Conservation (phyloP, 345 rosid species). For the Sonneratia alba region DNA sequence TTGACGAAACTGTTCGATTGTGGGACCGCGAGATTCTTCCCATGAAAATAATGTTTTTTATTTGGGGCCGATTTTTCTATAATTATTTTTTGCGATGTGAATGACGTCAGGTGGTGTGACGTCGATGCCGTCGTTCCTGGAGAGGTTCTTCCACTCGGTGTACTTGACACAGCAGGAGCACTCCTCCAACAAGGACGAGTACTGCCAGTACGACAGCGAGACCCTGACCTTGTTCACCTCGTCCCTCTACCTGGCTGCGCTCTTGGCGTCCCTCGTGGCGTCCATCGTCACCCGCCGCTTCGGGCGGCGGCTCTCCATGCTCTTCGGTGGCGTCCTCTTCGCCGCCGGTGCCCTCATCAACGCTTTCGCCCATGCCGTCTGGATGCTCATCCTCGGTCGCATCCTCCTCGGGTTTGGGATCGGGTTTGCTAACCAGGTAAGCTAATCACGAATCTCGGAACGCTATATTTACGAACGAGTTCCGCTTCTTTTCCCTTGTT, state of each 20-base stretch:
- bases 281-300: constrained; percentile 8
- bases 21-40: no score
- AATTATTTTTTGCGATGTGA: not conserved
- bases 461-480: no score
- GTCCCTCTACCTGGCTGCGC: constrained; percentile 19
- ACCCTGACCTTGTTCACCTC: constrained; percentile 17
- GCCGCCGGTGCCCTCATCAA: constrained; percentile 13
- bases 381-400: constrained; percentile 18
- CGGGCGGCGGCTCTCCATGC: constrained; percentile 15
- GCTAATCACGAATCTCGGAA: not conserved
- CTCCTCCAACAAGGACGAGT: constrained; percentile 7
- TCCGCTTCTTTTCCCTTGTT: no score
- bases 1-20: not conserved
- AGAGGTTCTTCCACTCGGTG: constrained; percentile 12
- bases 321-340: constrained; percentile 13
- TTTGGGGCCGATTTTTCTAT: not conserved
- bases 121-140: constrained; percentile 14
- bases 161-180: constrained; percentile 8
- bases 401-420: constrained; percentile 15
- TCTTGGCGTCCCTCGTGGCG: constrained; percentile 7
- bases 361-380: constrained; percentile 7
- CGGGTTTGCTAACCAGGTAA: constrained; percentile 19
- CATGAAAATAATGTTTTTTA: no score
- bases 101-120: constrained; percentile 12
- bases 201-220: constrained; percentile 17